Conservation (phyloP, 2,329 filamentous ascomycete species). For the Trichophyton benhamiae region DNA sequence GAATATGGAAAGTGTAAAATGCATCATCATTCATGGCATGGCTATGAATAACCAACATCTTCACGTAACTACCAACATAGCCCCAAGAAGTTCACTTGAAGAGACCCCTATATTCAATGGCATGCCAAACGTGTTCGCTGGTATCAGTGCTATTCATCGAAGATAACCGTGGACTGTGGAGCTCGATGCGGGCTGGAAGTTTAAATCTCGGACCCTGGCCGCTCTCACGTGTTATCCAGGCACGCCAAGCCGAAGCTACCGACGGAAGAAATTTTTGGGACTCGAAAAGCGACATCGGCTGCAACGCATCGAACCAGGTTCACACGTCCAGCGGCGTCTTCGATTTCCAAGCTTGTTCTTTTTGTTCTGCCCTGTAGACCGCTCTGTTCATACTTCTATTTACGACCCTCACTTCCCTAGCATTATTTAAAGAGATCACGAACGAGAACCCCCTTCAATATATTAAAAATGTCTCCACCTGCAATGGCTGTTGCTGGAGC, state of each 20-base stretch:
- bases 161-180: too few relatives aligned
- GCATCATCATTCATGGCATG: neutral
- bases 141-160: too few relatives aligned
- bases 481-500: conserved; percentile 22
- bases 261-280: neutral
- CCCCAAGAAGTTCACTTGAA: too few relatives aligned
- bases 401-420: neutral
- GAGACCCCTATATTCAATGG: neutral
- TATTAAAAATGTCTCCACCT: conserved; percentile 31
- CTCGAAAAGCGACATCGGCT: neutral
- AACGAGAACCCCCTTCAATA: neutral
- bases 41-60: neutral
- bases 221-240: neutral
- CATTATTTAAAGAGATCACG: neutral
- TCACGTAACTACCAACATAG: neutral
- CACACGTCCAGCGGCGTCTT: neutral
- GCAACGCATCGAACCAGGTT: neutral
- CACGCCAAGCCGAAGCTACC: neutral
- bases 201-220: too few relatives aligned
- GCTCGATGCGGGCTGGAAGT: neutral
- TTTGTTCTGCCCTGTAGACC: neutral
- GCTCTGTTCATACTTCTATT: neutral
- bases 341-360: neutral
- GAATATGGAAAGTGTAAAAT: neutral
- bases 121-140: too few relatives aligned